Conservation (phyloP, 345 rosid genomes). For the Syzygium aqueum region DNA sequence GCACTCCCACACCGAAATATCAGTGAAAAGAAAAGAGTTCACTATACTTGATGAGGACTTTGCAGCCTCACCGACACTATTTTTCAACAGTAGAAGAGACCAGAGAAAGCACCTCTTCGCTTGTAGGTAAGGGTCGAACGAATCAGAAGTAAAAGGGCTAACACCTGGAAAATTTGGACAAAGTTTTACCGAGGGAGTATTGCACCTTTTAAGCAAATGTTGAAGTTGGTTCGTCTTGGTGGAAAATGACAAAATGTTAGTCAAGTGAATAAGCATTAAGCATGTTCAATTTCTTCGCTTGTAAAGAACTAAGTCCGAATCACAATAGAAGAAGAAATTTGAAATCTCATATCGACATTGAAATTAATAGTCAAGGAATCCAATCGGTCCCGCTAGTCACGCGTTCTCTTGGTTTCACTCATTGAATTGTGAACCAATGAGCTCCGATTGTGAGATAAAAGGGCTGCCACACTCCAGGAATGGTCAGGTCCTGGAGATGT, state of each 20-base stretch:
- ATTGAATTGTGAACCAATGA: not conserved
- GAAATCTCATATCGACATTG: not conserved
- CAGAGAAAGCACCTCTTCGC: not conserved
- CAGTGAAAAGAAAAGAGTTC: not conserved
- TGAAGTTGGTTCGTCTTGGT: not conserved
- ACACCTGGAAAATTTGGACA: not conserved
- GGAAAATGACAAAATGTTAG: not conserved
- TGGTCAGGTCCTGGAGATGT: not conserved
- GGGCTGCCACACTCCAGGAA: not conserved
- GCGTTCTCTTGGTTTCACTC: not conserved
- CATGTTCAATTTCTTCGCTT: not conserved
- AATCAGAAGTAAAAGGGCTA: not conserved
- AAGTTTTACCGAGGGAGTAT: not conserved
- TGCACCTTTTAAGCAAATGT: not conserved
- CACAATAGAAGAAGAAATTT: not conserved
- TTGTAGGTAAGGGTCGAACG: not conserved
- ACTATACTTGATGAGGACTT: not conserved
- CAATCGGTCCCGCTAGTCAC: not conserved
- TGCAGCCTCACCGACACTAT: not conserved
- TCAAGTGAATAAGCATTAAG: not conserved
- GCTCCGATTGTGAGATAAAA: not conserved
- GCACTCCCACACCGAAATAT: not conserved
- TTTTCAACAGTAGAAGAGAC: not conserved
- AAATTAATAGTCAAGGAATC: not conserved
- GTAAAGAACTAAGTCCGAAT: not conserved